Evolutionary conservation across 352 stramenopile species (phyloP), one percentile per base, ranked within the genome.

Genomic region (Poterioochromonas sp.): DNA sequence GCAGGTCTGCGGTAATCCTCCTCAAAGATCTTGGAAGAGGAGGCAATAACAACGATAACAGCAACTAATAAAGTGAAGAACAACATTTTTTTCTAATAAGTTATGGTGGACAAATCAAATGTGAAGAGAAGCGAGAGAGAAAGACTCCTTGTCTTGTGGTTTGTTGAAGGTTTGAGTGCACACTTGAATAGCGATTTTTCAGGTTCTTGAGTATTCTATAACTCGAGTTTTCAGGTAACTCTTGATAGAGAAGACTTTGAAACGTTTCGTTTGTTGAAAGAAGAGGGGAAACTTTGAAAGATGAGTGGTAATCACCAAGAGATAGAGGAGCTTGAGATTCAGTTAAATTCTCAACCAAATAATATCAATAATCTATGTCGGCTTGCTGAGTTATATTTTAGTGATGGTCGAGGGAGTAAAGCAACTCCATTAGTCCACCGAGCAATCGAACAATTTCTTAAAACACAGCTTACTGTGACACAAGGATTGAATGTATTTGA

Each of bases 51-150:
- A 39, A 39, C 26, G 58, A 68, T 35, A 32, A 12, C 5, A 68
- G 58, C 58, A 68, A 68, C 26, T 18, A 68, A 12, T 18, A 68
- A 32, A 68, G 58, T 12, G 26, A 39, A 5, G 34, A 39, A 68
- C 58, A 68, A 26, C 47, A 58, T 58, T 58, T 58, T 58, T 58
- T 58, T 58, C n/a, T n/a, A n/a, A n/a, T n/a, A n/a, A n/a, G n/a
- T n/a, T n/a, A n/a, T n/a, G n/a, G n/a, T n/a, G n/a, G n/a, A n/a
- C n/a, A n/a, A n/a, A n/a, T n/a, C n/a, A n/a, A n/a, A n/a, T n/a
- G n/a, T n/a, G n/a, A n/a, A n/a, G n/a, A n/a, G n/a, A n/a, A n/a
- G n/a, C n/a, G n/a, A n/a, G n/a, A n/a, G n/a, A n/a, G n/a, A n/a
- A n/a, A n/a, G n/a, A n/a, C n/a, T n/a, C n/a, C n/a, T n/a, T n/a